phyloP scores from a whole-genome alignment of 305 asterid species.

The Striga hermonthica region DNA sequence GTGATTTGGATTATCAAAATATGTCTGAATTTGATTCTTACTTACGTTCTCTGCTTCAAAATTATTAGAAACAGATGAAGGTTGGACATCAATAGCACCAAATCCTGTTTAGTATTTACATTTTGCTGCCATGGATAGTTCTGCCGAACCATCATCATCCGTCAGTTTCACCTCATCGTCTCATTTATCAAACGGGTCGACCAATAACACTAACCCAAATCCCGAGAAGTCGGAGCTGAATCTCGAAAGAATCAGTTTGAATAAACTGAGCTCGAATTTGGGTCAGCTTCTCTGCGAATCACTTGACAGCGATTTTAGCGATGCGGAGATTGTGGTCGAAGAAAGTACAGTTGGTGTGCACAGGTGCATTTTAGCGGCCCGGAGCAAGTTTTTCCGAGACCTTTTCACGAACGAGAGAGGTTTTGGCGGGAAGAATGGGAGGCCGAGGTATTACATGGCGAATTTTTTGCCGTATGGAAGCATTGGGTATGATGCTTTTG shows the following conservation, averaged over 20 bases:
- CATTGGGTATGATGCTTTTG: conserved; percentile 58
- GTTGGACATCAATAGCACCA: not conserved
- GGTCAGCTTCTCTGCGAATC: conserved; percentile 45
- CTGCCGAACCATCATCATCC: conserved; percentile 60
- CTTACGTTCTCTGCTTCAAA: not conserved
- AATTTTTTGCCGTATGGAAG: conserved; percentile 61
- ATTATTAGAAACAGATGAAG: not conserved
- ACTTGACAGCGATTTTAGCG: conserved; percentile 36
- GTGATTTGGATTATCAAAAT: not conserved
- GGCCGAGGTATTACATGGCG: conserved; percentile 40
- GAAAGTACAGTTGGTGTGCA: conserved; percentile 50
- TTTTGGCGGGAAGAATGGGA: conserved; percentile 39
- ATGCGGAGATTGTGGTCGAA: conserved; percentile 55
- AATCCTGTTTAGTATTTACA: not conserved
- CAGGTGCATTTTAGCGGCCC: conserved; percentile 59
- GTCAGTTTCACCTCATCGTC: conserved; percentile 56
- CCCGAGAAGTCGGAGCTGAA: conserved; percentile 33
- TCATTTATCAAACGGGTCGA: conserved; percentile 48
- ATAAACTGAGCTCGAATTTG: conserved; percentile 45
- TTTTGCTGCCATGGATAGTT: conserved; percentile 44
- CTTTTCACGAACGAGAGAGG: conserved; percentile 42
- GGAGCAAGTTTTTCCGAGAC: conserved; percentile 49
- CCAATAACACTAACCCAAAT: conserved; percentile 18
- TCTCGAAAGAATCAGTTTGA: conserved; percentile 50
- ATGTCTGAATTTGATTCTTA: conserved; percentile 10